Base-by-base conservation (phyloP, 495 filamentous ascomycete genomes). In the Talaromyces adpressus region DNA sequence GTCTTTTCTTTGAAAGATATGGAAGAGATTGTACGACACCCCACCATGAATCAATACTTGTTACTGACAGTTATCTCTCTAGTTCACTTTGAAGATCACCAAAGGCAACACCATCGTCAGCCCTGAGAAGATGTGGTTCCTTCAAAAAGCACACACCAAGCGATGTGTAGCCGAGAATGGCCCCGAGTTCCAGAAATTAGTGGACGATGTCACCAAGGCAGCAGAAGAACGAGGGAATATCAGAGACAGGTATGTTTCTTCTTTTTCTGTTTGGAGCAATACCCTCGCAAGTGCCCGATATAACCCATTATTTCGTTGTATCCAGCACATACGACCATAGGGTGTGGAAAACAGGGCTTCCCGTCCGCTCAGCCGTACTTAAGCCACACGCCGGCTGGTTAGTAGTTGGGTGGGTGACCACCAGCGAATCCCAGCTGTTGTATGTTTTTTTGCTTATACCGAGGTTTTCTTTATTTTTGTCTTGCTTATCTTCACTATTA, bases 41-140 rank as follows among this genome's bases (percentile, higher is more conserved):
- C 14, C 14, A 47, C 23, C 39, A 6, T 49, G 20, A 12, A 27
- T 5, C 34, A 6, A n/a, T 27, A 9, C 6, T 29, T 27, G 56
- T 6, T 14, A 11, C 16, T 23, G 11, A 39, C 8, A 12, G n/a
- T 27, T 27, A 7, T 8, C 30, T 12, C 22, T 39, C 45, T 54
- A 88, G 84, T 96, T 97, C 69, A 83, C 85, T 63, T 77, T 94
- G 64, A 87, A 89, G 68, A 92, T 97, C 71, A 97, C 91, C 14
- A 88, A 86, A 64, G 93, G 94, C 8, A 92, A 98, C 74, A 89
- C 91, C n/a, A 85, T 86, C 11, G 90, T 97, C 25, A 83, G 84
- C n/a, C 83, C 88, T 60, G 85, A 84, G 56, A 98, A 98, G 69
- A 82, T 97, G 9, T 81, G 81, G 68, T 92, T 86, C 70, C 80